phyloP scores from a whole-genome alignment of 1,284 basidiomycete species.

The Ceratobasidium sp. region DNA sequence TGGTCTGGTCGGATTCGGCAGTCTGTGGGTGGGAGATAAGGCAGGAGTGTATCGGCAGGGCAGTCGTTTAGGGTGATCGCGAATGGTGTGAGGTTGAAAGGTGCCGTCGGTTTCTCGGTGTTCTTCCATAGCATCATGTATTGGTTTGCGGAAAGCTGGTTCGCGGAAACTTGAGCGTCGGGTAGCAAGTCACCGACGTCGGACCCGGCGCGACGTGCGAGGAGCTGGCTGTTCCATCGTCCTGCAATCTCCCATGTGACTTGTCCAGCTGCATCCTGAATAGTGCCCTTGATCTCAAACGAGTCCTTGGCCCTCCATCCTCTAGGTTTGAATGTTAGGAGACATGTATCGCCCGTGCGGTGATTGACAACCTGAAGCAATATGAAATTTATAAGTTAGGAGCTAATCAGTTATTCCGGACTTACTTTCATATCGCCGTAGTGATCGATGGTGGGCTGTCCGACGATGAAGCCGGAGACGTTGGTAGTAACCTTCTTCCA shows the following conservation, averaged over 20 bases:
- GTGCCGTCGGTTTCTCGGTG: slow-evolving; percentile 83
- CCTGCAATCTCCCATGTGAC: slow-evolving; percentile 92
- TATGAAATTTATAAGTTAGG: neutral
- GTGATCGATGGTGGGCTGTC: slow-evolving; percentile 95
- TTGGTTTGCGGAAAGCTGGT: slow-evolving; percentile 63
- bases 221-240: slow-evolving; percentile 94
- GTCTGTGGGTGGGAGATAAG: slow-evolving; percentile 90
- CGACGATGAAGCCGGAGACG: slow-evolving; percentile 94
- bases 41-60: slow-evolving; percentile 73
- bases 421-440: slow-evolving; percentile 93
- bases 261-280: slow-evolving; percentile 75
- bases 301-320: slow-evolving; percentile 95
- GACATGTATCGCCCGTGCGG: slow-evolving; percentile 89
- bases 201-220: slow-evolving; percentile 81
- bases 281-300: slow-evolving; percentile 91
- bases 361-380: slow-evolving; percentile 83
- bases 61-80: slow-evolving; percentile 92
- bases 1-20: slow-evolving; percentile 95
- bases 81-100: slow-evolving; percentile 96
- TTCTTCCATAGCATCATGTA: slow-evolving; percentile 94
- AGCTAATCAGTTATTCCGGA: slow-evolving; percentile 50
- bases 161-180: slow-evolving; percentile 68
- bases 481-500: slow-evolving; percentile 98
- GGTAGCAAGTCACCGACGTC: slow-evolving; percentile 78
- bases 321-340: slow-evolving; percentile 94